These are phyloP conservation scores for Cladosporium sphaerospermum DNA, from an alignment of 2,329 filamentous ascomycete genomes.

Conservation along the genomic window DNA sequence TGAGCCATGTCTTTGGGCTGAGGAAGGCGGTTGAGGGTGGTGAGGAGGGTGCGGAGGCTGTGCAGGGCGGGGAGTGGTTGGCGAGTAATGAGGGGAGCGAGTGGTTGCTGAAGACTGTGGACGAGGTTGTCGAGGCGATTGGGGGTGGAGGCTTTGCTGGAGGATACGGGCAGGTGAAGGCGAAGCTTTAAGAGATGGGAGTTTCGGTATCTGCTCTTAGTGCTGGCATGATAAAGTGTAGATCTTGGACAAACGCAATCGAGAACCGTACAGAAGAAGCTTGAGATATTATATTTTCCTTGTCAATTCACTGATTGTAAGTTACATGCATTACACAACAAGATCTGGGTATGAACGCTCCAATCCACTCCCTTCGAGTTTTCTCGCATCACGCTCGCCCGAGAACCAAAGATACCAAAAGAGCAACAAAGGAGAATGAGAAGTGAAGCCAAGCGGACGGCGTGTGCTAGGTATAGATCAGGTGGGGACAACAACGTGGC, in stretches of 20 bases:
- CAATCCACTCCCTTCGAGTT: slow-evolving; percentile 2
- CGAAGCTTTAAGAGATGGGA: slow-evolving; percentile 30
- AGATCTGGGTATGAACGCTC: slow-evolving; percentile 13
- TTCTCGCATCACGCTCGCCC: slow-evolving; percentile 7
- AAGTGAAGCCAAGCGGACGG: not conserved
- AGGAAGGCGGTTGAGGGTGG: slow-evolving; percentile 66
- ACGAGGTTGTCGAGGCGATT: slow-evolving; percentile 51
- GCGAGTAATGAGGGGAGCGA: slow-evolving; percentile 58
- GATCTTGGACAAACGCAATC: too few species aligned
- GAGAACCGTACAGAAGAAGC: not conserved
- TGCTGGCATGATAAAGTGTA: too few species aligned
- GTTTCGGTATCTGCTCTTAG: too few species aligned
- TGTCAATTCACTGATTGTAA: slow-evolving; percentile 2
- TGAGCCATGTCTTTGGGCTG: slow-evolving; percentile 75
- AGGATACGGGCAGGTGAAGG: slow-evolving; percentile 37
- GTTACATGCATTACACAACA: slow-evolving; percentile 12
- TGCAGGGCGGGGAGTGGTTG: slow-evolving; percentile 55
- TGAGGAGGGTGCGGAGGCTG: slow-evolving; percentile 48
- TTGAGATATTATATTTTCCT: slow-evolving; percentile 6
- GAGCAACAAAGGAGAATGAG: slow-evolving; percentile 5
- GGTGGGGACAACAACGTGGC: slow-evolving; percentile 3
- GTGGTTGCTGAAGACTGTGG: slow-evolving; percentile 58
- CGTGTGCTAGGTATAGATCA: not conserved
- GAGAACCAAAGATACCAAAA: slow-evolving; percentile 4
- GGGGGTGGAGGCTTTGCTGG: slow-evolving; percentile 49